Base-by-base conservation (phyloP, 106 monocot genomes). In the Apostasia shenzhenica region DNA sequence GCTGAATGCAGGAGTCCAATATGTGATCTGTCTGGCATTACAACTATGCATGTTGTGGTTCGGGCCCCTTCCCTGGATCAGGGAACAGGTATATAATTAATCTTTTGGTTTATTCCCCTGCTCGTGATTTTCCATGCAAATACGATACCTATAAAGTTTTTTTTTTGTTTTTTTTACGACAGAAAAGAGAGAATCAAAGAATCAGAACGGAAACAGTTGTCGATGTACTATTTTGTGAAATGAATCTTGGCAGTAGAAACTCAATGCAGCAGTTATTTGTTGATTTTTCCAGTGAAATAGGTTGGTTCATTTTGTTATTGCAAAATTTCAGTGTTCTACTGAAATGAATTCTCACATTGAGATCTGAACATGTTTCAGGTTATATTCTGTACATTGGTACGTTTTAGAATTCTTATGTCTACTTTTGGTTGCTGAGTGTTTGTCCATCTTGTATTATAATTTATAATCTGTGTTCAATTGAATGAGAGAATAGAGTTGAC, bases 21-120 rank as follows among this genome's bases (percentile, higher is more conserved):
- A 61, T 75, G 72, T 57, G 87, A 87, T 69, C 44, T 85, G n/a
- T 69, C 79, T 67, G 84, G 78, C 10, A 64, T 87, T 9, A 79
- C 80, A 42, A 87, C 91, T 8, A 91, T 84, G 80, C 87, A 87
- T 73, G 80, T 87, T 13, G 82, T 91, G 14, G 70, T 91, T 40
- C 72, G 81, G 9, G 78, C 82, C 38, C 87, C 85, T 7, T 56
- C 79, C 44, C 14, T 41, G 55, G 84, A 86, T n/a, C 80, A 66
- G 75, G 75, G 77, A 42, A 67, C 43, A n/a, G 84, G 91, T 91
- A 77, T 48, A 37, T 52, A 39, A 26, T 68, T 52, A 44, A 40
- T 55, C 9, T 44, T 44, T 3, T 39, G 48, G 11, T 41, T 5
- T 44, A 14, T 37, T 43, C 5, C 0, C 26, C 26, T 26, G 26